Evolutionary conservation across 306 rosid species (phyloP).

Genomic region (Geum urbanum): DNA sequence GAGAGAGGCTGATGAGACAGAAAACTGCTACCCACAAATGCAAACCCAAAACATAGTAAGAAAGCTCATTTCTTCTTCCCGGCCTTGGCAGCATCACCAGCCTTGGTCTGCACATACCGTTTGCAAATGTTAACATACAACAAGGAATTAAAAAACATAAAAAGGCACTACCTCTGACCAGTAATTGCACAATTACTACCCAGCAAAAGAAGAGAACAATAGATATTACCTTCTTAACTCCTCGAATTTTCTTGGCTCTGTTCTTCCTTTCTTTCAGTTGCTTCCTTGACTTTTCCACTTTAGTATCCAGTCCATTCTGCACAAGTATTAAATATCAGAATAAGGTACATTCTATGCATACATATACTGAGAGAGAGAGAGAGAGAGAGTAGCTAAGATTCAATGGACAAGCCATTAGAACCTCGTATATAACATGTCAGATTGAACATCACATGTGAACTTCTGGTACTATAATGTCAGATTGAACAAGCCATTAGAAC

Average conservation of each 20-base stretch:
- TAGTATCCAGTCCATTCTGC: slow-evolving; percentile 85
- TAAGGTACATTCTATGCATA: too few relatives aligned
- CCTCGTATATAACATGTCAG: not conserved
- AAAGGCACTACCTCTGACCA: not conserved
- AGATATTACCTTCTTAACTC: slow-evolving; percentile 75
- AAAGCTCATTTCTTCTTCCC: slow-evolving; percentile 74
- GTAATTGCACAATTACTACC: not conserved
- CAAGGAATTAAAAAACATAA: not conserved
- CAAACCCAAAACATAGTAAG: slow-evolving; percentile 17
- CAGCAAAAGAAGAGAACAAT: not conserved
- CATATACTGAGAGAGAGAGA: too few relatives aligned
- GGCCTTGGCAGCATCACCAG: slow-evolving; percentile 75
- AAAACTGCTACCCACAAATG: not conserved
- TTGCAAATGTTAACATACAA: slow-evolving; percentile 7
- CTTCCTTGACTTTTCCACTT: slow-evolving; percentile 82
- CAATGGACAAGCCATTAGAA: not conserved
- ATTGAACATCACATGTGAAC: not conserved
- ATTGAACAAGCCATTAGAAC: not conserved
- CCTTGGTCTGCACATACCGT: slow-evolving; percentile 64
- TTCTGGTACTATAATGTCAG: too few relatives aligned
- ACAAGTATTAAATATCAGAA: slow-evolving; percentile 6
- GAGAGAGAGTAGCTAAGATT: too few relatives aligned
- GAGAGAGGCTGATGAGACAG: slow-evolving; percentile 4
- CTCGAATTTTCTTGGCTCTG: slow-evolving; percentile 85
- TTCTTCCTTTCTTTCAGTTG: slow-evolving; percentile 95